Base-by-base conservation (phyloP, 208 protist genomes). In the Zelonia costaricensis region DNA sequence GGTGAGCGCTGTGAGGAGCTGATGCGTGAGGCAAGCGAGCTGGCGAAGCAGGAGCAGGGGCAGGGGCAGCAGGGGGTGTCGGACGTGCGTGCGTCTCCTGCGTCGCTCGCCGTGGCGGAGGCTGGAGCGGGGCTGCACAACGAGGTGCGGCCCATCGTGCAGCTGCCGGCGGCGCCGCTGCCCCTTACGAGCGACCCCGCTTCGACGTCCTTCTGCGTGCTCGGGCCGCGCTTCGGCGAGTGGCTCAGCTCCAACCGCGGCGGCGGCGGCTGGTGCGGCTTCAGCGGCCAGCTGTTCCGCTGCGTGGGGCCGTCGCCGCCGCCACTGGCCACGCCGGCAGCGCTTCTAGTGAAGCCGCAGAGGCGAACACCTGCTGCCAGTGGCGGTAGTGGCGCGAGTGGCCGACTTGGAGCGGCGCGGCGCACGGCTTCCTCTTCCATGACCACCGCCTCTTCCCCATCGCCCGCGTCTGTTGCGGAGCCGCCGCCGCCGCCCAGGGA, bases 1-100 rank as follows among this genome's bases (percentile, higher is more conserved):
- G 59, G 57, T 3, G 40, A 63, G 28, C 69, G 69, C 31, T 83
- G 76, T 61, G 63, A 67, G 30, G 74, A 76, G 30, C 69, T 83
- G 0, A 15, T 79, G 47, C 33, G 9, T 3, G 52, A 62, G 56
- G 45, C 54, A 28, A 38, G 42, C 4, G 33, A 70, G n/a, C 46
- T 31, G 22, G 13, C n/a, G n/a, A 55, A 61, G 61, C 59, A 56
- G n/a, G 23, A 48, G 16, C 33, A 25, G 39, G 7, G 2, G 48
- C 15, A 57, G 25, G 0, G 10, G 12, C 53, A 56, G 20, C 20
- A 42, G 36, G 7, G 22, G 4, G 49, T n/a, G 5, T n/a, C n/a
- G n/a, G n/a, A n/a, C 45, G 13, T 12, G 13, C 25, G 13, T 13
- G 7, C 13, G 45, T 51, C 25, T 13, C 13, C 42, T 22, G 30